Base-by-base conservation (phyloP, 1,284 basidiomycete species). In the Golubevia sp. region DNA sequence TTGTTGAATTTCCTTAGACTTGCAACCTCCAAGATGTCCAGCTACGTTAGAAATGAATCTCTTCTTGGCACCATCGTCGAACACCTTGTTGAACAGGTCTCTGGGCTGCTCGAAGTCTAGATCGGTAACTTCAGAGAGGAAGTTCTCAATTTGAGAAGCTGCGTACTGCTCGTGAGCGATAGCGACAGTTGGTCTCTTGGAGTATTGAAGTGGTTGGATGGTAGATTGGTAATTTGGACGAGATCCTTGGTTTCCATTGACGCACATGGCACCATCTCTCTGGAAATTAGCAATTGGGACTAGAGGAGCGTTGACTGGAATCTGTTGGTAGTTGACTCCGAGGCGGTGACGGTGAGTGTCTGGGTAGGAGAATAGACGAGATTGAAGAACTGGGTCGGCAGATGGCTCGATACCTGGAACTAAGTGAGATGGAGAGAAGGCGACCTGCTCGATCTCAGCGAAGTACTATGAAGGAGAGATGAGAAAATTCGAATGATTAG, bases 341-440 rank as follows among this genome's bases (percentile, higher is more conserved):
- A 94, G 89, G 79, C 86, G 82, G 66, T 86, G 84, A 20, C 84
- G 79, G 26, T 85, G 84, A 0, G 84, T 82, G 70, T 84, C 85
- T 72, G 62, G 24, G 87, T 97, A 97, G 8, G 92, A 93, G 89
- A 96, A 97, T 49, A 97, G 88, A 67, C 94, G 92, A 26, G 91
- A 91, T 84, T 97, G 94, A 68, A 97, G 87, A 66, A 97, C 91
- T 18, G 94, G 94, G 85, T 97, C 94, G 44, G 90, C 88, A 18
- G 91, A 90, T 38, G 93, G 88, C 86, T 96, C 94, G 75, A 94
- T 88, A 83, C 94, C 95, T 1, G 91, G 91, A 2, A 96, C 86
- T 56, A 90, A 85, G 84, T 97, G 93, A 0, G 91, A 91, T 0
- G 94, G 94, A 34, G 91, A 88, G 86, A 93, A 95, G 0, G 93